These are phyloP conservation scores for Colletotrichum sp. DNA, from an alignment of 2,329 filamentous ascomycete genomes.

Conservation along the genomic window DNA sequence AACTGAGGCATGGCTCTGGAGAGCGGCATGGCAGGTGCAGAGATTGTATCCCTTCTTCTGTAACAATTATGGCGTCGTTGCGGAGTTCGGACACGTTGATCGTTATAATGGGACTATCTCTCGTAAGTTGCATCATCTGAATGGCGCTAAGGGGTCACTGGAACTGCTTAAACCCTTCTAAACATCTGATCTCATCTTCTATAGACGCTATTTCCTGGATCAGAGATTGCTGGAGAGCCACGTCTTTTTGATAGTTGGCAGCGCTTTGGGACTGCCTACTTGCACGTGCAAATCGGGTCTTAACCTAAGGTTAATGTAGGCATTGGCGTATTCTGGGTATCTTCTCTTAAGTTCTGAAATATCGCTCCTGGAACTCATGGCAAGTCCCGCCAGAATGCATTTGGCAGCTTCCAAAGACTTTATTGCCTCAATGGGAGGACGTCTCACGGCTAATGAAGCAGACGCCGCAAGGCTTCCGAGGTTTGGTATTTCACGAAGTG, in stretches of 20 bases:
- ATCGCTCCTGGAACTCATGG: neutral
- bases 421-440: neutral
- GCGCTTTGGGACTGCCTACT: neutral
- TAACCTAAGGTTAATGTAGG: neutral
- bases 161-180: neutral
- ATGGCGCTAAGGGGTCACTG: neutral
- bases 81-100: neutral
- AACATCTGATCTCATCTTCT: neutral
- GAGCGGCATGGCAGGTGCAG: neutral
- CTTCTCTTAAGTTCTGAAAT: neutral
- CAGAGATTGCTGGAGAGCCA: neutral
- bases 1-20: neutral
- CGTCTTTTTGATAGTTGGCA: neutral
- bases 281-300: neutral
- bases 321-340: neutral
- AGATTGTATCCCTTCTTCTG: neutral
- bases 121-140: neutral
- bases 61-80: neutral
- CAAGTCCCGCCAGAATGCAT: neutral
- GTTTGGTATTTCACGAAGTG: neutral
- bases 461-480: neutral
- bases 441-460: neutral
- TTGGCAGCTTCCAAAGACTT: neutral
- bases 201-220: rapidly evolving
- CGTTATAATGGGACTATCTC: neutral